phyloP scores from a whole-genome alignment of 2,329 filamentous ascomycete species.

The Penicillium olsonii region DNA sequence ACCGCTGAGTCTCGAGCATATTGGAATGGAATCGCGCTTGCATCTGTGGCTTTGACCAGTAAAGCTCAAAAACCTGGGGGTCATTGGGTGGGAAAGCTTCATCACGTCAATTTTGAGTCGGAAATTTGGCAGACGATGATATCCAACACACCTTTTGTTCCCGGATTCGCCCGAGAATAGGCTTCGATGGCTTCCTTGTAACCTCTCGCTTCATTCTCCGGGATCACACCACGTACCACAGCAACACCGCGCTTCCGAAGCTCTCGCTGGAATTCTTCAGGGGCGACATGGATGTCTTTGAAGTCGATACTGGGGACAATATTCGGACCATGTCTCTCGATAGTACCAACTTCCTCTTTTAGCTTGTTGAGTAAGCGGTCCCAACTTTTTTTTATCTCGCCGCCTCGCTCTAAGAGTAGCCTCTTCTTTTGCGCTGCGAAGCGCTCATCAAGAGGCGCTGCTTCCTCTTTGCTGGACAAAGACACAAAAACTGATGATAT shows the following conservation, averaged over 20 bases:
- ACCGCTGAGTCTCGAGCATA: neutral
- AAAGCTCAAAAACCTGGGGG: neutral
- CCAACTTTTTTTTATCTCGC: neutral
- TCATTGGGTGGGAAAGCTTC: neutral
- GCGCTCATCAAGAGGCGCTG: neutral
- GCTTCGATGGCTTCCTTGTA: neutral
- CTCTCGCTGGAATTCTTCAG: neutral
- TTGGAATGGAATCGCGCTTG: neutral
- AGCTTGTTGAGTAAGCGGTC: neutral
- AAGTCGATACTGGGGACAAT: neutral
- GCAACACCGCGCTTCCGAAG: neutral
- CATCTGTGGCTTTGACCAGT: neutral
- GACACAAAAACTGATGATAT: neutral
- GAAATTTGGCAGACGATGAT: neutral
- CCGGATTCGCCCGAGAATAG: neutral
- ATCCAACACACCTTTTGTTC: neutral
- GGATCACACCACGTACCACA: neutral
- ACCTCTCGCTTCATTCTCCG: neutral
- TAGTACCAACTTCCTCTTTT: neutral
- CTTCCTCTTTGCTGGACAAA: neutral
- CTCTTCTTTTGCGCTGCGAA: neutral
- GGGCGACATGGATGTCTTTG: neutral
- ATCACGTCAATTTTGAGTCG: neutral
- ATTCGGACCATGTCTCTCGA: neutral
- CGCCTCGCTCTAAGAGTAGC: neutral